These are phyloP conservation scores for Sarocladium kiliense DNA, from an alignment of 2,329 filamentous ascomycete genomes.

Conservation along the genomic window DNA sequence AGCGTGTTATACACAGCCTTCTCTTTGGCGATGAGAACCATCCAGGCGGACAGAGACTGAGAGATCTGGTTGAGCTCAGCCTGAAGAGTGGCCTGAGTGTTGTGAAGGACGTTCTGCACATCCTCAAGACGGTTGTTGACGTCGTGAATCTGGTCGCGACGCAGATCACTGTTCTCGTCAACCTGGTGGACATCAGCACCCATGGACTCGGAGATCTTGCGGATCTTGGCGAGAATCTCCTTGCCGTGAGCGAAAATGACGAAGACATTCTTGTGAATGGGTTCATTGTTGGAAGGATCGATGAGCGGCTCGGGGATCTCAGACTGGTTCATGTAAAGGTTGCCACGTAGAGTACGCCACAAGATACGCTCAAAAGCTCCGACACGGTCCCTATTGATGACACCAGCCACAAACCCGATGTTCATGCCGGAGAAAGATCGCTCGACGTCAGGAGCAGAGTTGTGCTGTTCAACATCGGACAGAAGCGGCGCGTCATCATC, in stretches of 20 bases:
- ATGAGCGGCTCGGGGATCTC: constrained; percentile 93
- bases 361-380: constrained; percentile 95
- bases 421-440: constrained; percentile 96
- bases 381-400: constrained; percentile 88
- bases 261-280: constrained; percentile 95
- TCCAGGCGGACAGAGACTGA: constrained; percentile 89
- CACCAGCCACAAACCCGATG: constrained; percentile 96
- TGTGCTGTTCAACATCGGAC: constrained; percentile 84
- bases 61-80: constrained; percentile 92
- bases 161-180: constrained; percentile 93
- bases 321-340: constrained; percentile 99
- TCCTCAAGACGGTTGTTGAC: constrained; percentile 92
- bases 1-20: constrained; percentile 95
- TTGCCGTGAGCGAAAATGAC: constrained; percentile 99
- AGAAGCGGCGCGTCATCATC: constrained; percentile 91
- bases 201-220: constrained; percentile 97
- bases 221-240: constrained; percentile 96
- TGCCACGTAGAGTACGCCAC: constrained; percentile 94
- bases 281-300: constrained; percentile 88
- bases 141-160: constrained; percentile 93
- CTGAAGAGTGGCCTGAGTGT: constrained; percentile 91
- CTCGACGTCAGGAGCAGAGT: constrained; percentile 61
- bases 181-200: constrained; percentile 94
- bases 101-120: constrained; percentile 84
- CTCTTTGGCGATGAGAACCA: constrained; percentile 96